These are phyloP conservation scores for Acacia pycnantha DNA, from an alignment of 331 rosid species.

Conservation along the genomic window DNA sequence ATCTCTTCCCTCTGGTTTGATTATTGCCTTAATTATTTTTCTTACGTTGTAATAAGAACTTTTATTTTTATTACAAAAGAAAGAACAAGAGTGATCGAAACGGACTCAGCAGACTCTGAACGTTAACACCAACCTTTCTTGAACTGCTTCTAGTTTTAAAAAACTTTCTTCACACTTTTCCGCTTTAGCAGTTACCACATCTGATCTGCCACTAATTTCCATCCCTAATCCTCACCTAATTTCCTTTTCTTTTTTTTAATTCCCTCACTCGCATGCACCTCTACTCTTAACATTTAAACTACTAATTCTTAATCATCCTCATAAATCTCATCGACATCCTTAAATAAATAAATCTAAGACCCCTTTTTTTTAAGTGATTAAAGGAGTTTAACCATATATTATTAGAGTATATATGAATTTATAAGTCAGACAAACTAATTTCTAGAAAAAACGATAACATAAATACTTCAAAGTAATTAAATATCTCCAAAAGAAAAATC, in stretches of 20 bases:
- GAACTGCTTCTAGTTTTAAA: background rate
- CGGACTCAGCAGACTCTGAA: background rate
- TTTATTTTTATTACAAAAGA: background rate
- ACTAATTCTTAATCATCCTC: conserved; percentile 26
- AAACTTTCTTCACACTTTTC: background rate
- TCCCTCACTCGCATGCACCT: conserved; percentile 21
- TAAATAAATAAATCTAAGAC: background rate
- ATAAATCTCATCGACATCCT: background rate
- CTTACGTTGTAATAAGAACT: conserved; percentile 11
- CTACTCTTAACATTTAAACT: background rate
- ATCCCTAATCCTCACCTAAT: conserved; percentile 18
- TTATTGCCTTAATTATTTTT: background rate
- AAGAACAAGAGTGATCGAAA: conserved; percentile 2
- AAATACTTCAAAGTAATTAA: too few species aligned
- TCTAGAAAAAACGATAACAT: too few species aligned
- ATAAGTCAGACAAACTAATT: too few species aligned
- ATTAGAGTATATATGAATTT: too few species aligned
- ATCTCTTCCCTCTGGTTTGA: background rate
- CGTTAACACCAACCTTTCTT: conserved; percentile 28
- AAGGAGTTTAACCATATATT: too few species aligned
- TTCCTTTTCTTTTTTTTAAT: background rate
- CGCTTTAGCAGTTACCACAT: conserved; percentile 20
- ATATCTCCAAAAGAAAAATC: too few species aligned
- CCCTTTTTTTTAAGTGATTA: too few species aligned
- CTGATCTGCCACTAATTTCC: background rate